Evolutionary conservation across 441 rosid genomes (phyloP), one percentile per base, ranked within the genome.

Genomic region (Populus hybrid): DNA sequence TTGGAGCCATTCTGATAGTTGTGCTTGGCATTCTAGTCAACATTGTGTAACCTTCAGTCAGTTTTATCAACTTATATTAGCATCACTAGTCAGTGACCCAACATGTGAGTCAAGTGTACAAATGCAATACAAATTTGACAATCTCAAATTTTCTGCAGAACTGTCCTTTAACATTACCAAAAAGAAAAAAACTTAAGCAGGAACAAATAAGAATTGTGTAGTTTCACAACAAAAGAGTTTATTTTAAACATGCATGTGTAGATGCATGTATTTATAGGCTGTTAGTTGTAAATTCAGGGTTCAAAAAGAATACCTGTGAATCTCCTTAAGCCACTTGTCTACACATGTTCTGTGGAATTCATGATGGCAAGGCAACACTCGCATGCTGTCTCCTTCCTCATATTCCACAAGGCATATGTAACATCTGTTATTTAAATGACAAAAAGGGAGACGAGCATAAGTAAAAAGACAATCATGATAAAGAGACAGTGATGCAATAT

Each of bases 291-390:
- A 19, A 67, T 16, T 72, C 36, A 71, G 71, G 75, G 57, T 24
- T 36, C 23, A 66, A 64, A 50, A 3, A n/a, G 18, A 64, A 69
- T 89, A 94, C 99, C 99, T 94, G 87, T 96, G 99, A 81, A 96
- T 89, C 92, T 96, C 98, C 82, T 90, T 96, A 50, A 96, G 96
- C 99, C 99, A 96, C 86, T 90, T 96, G 84, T 96, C 99, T 79
- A 94, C 80, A 77, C 98, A 96, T 24, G 88, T 80, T 79, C 82
- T 86, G 69, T 96, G 99, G 77, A 94, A 96, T 72, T 92, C 97
- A 79, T 96, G 98, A 84, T 90, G 89, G 84, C 98, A 96, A 14
- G 99, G 98, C 82, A 94, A 82, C 78, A 92, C 77, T 70, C 99
- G 88, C 87, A 94, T 83, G 81, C 79, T 84, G 84, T 96, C 98